Evolutionary conservation across 768 basidiomycete genomes (phyloP).

Genomic region (Mycena capillaripes): DNA sequence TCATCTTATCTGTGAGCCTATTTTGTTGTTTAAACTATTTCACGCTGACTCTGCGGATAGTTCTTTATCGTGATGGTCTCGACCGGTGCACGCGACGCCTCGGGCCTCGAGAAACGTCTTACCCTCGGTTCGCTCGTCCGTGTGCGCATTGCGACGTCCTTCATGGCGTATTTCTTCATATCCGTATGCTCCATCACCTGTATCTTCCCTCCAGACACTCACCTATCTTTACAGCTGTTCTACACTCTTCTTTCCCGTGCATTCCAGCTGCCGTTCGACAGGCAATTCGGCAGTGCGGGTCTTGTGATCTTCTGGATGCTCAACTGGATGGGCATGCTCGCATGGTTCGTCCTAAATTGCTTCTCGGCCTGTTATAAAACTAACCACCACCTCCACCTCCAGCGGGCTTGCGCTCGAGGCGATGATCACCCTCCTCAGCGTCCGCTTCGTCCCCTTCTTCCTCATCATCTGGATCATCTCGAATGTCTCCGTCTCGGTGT

Average conservation of each 20-base stretch:
- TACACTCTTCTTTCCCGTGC: constrained; percentile 59
- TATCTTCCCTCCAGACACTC: not conserved
- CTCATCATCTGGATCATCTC: constrained; percentile 74
- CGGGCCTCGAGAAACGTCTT: constrained; percentile 52
- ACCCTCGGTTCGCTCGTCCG: constrained; percentile 47
- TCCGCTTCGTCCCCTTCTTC: constrained; percentile 69
- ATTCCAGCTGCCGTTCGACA: constrained; percentile 58
- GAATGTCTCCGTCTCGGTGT: constrained; percentile 70
- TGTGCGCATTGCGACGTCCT: constrained; percentile 46
- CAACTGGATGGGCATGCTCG: constrained; percentile 48
- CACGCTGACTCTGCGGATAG: constrained; percentile 40
- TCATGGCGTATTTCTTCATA: constrained; percentile 53
- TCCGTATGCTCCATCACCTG: constrained; percentile 47
- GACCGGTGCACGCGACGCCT: constrained; percentile 49
- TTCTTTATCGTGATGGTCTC: constrained; percentile 48
- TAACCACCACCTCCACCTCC: not conserved
- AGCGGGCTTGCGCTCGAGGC: constrained; percentile 76
- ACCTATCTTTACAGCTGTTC: constrained; percentile 33
- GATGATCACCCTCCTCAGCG: constrained; percentile 68
- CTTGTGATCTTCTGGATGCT: constrained; percentile 49
- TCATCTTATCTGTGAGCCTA: constrained; percentile 53
- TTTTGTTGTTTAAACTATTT: too few relatives aligned
- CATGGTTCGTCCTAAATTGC: constrained; percentile 26
- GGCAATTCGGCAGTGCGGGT: constrained; percentile 44
- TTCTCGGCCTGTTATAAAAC: not conserved